These are phyloP conservation scores for Fusarium pseudonygamai DNA, from an alignment of 2,329 filamentous ascomycete species.

Conservation along the genomic window DNA sequence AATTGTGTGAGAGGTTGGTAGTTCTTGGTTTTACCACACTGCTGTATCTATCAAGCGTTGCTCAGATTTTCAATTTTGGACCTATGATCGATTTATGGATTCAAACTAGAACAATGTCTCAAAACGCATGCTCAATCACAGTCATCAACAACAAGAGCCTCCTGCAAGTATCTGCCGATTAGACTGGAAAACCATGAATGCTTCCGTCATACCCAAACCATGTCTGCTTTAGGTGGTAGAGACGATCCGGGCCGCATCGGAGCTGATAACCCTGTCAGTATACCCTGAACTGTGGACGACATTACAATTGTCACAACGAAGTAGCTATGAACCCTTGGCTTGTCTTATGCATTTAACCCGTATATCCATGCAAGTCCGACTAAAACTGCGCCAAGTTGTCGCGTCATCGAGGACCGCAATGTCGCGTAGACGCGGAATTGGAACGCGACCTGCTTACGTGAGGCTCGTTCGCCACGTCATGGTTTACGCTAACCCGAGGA, in stretches of 20 bases:
- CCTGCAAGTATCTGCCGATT: neutral
- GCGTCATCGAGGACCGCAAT: neutral
- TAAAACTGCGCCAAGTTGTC: neutral
- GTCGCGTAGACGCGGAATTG: neutral
- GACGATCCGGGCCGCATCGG: neutral
- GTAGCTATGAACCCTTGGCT: neutral
- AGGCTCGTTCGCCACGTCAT: neutral
- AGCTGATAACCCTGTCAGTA: neutral
- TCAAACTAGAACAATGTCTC: no score
- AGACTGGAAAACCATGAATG: neutral
- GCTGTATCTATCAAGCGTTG: neutral
- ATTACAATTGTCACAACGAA: neutral
- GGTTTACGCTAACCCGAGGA: neutral
- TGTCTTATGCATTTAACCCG: neutral
- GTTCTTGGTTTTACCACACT: rapidly evolving
- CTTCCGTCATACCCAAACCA: neutral
- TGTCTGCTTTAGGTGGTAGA: neutral
- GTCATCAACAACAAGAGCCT: neutral
- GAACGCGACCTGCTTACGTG: neutral
- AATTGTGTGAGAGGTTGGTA: neutral
- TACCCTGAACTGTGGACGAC: neutral
- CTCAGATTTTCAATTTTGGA: neutral
- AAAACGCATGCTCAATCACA: neutral
- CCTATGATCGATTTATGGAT: neutral
- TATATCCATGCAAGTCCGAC: neutral